Evolutionary conservation across 805 yeast genomes (phyloP).

Genomic region (Spathaspora girioi): DNA sequence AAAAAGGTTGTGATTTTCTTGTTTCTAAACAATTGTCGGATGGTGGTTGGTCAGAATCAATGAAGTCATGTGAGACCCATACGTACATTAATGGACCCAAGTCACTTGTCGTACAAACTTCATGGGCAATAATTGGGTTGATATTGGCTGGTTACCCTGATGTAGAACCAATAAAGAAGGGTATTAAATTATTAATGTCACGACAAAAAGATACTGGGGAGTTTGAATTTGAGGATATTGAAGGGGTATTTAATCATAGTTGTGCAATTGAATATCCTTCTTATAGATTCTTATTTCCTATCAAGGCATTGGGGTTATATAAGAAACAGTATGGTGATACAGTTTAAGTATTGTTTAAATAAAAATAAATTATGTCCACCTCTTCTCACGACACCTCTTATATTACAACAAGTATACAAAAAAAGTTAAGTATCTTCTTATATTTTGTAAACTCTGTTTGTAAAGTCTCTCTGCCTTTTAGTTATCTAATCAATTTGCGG

Average conservation of each 20-base stretch:
- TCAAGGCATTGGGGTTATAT: constrained; percentile 87
- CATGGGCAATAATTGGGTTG: constrained; percentile 88
- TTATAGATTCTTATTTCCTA: constrained; percentile 83
- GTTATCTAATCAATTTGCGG: too few species aligned
- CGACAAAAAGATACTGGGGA: constrained; percentile 77
- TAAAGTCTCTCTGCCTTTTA: too few species aligned
- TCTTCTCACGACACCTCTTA: too few species aligned
- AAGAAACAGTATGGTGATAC: constrained; percentile 24
- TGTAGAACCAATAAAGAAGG: constrained; percentile 55
- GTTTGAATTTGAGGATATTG: constrained; percentile 80
- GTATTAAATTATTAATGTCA: constrained; percentile 56
- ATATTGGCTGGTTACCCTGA: constrained; percentile 80
- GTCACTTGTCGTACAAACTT: constrained; percentile 81
- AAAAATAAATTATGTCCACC: neutral
- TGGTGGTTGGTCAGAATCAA: constrained; percentile 98
- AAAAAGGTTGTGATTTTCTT: constrained; percentile 81
- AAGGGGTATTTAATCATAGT: constrained; percentile 92
- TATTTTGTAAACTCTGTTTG: too few species aligned
- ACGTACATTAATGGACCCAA: constrained; percentile 63
- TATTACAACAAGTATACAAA: too few species aligned
- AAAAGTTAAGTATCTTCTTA: too few species aligned
- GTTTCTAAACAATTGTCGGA: constrained; percentile 71
- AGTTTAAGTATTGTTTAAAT: neutral
- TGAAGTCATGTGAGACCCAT: constrained; percentile 82
- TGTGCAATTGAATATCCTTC: constrained; percentile 95